These are phyloP conservation scores for Lactarius quietus DNA, from an alignment of 768 basidiomycete species.

Conservation along the genomic window DNA sequence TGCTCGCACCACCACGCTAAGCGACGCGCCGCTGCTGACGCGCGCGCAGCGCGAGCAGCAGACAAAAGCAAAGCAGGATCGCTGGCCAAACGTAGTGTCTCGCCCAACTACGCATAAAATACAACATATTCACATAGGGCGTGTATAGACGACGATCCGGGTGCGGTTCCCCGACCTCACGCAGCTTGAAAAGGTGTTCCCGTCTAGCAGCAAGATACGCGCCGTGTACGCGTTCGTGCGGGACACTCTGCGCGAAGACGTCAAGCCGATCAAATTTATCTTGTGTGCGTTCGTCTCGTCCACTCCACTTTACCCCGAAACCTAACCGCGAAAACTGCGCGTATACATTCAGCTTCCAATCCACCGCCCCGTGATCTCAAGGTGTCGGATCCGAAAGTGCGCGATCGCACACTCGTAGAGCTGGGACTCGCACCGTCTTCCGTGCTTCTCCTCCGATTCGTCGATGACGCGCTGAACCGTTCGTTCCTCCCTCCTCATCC, in stretches of 20 bases:
- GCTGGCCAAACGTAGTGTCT: constrained; percentile 63
- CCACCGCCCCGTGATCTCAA: constrained; percentile 83
- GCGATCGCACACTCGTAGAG: constrained; percentile 61
- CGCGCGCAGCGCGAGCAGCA: constrained; percentile 60
- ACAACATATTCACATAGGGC: background rate
- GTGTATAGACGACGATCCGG: constrained; percentile 69
- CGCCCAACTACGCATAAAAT: no score
- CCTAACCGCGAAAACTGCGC: no score
- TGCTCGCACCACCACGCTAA: constrained; percentile 58
- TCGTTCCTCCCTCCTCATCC: constrained; percentile 22
- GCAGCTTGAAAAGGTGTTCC: constrained; percentile 73
- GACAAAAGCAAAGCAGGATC: constrained; percentile 54
- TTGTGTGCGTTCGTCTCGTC: constrained; percentile 56
- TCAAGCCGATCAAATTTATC: constrained; percentile 76
- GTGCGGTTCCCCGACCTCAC: constrained; percentile 78
- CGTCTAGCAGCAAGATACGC: constrained; percentile 75
- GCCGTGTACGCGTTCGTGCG: constrained; percentile 85
- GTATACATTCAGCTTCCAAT: constrained; percentile 54
- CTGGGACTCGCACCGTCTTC: constrained; percentile 80
- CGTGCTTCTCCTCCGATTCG: constrained; percentile 70
- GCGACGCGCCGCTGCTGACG: constrained; percentile 67
- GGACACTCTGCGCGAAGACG: constrained; percentile 64
- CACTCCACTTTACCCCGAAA: background rate
- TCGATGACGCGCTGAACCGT: constrained; percentile 71
- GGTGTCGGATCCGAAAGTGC: constrained; percentile 71